Evolutionary conservation across 1,284 basidiomycete species (phyloP), one percentile per base, ranked within the genome.

Genomic region (Apiotrichum veenhuisii): DNA sequence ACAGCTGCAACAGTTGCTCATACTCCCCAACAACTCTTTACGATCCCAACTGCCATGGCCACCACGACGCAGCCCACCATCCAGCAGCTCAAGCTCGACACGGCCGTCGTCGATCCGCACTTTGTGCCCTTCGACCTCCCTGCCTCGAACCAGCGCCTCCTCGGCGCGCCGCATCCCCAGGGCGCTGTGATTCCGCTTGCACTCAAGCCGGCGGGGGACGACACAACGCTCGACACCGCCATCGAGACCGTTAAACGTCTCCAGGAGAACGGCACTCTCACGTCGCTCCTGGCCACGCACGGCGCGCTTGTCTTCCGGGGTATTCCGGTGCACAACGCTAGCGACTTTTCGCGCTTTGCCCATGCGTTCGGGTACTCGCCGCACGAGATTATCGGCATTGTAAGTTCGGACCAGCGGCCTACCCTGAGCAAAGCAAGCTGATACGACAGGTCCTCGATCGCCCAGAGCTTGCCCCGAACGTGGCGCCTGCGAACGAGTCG

Each of bases 111-210:
- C 9, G 36, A 36, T 14, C 43, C 44, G 20, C 23, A 30, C 53
- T 60, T 60, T 17, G 52, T 50, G 50, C 27, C 58, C 7, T 60
- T 60, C 38, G 22, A 18, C 11, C 50, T 86, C 80, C 67, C 85
- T 83, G 11, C 92, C 90, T 26, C 92, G 85, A 22, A 96, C 77
- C 36, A 78, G 82, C 2, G 93, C 90, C 9, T 94, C 79, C 67
- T 91, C 83, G 15, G 86, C 86, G 30, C 93, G 82, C 58, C 58
- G 8, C 58, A 60, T 26, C 20, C 54, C 0, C 42, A 43, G 2
- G 54, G 54, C 5, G 46, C 54, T 1, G 51, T 56, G 2, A 25
- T 47, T 2, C 58, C 58, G 0, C 54, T 60, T 5, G 58, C 58
- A 0, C 54, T 56, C 18, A 47, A 47, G 3, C 58, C 58, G 2